phyloP scores from a whole-genome alignment of 257 asterid species.

The Nicotiana undulata region DNA sequence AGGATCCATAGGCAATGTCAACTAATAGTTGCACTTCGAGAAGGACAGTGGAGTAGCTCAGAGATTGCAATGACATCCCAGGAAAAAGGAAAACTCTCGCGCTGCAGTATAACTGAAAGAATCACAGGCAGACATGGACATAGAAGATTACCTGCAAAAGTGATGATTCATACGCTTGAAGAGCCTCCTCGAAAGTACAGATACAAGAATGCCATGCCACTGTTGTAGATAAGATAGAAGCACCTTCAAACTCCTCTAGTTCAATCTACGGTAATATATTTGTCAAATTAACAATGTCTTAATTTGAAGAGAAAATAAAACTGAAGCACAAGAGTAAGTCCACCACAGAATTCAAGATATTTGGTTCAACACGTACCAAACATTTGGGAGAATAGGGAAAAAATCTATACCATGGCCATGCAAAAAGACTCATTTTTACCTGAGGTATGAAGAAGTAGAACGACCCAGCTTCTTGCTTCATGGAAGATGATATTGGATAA shows the following conservation, averaged over 20 bases:
- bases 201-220: conserved; percentile 67
- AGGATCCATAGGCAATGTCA: background rate
- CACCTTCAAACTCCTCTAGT: conserved; percentile 62
- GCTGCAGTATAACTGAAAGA: background rate
- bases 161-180: conserved; percentile 39
- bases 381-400: background rate
- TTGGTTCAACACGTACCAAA: background rate
- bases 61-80: background rate
- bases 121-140: background rate
- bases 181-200: conserved; percentile 50
- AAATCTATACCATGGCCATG: background rate
- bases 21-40: background rate
- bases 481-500: conserved; percentile 31
- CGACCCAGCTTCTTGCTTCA: conserved; percentile 54
- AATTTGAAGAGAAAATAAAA: background rate
- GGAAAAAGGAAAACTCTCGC: background rate
- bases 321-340: background rate
- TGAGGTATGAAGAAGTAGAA: conserved; percentile 72
- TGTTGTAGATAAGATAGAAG: conserved; percentile 50
- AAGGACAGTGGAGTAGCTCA: background rate
- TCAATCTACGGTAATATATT: conserved; percentile 48
- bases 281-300: background rate
- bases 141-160: conserved; percentile 61
- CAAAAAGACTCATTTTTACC: conserved; percentile 26
- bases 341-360: background rate